Conservation (phyloP, 805 yeast species). For the Wickerhamomyces kurtzmanii region DNA sequence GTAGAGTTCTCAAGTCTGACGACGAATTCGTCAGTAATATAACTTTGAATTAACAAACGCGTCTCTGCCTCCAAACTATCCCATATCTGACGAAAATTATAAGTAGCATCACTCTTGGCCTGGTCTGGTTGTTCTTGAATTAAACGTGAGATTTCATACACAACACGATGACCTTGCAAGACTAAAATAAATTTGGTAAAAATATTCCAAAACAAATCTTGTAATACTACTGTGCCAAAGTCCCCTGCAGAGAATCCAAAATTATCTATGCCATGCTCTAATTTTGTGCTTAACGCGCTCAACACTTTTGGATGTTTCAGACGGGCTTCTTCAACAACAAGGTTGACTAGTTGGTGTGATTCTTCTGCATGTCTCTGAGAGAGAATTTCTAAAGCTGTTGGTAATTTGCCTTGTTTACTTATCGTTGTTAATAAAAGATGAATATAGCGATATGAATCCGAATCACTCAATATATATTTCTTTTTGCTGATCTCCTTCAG, state of each 20-base stretch:
- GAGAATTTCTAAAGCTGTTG: slow-evolving; percentile 45
- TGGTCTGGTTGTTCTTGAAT: slow-evolving; percentile 6
- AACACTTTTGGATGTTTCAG: slow-evolving; percentile 38
- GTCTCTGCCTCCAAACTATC: no score
- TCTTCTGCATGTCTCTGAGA: slow-evolving; percentile 50
- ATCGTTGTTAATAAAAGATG: slow-evolving; percentile 45
- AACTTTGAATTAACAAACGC: no score
- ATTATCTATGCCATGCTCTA: slow-evolving; percentile 15
- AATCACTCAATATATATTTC: slow-evolving; percentile 21
- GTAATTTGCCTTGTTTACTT: slow-evolving; percentile 49
- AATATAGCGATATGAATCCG: slow-evolving; percentile 44
- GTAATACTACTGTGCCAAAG: slow-evolving; percentile 42
- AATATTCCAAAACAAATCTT: slow-evolving; percentile 64
- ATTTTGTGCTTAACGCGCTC: slow-evolving; percentile 19
- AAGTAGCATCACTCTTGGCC: no score
- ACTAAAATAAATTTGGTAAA: slow-evolving; percentile 54
- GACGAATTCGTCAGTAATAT: no score
- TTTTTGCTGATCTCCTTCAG: slow-evolving; percentile 15
- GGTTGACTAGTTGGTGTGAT: slow-evolving; percentile 49
- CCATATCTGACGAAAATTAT: slow-evolving; percentile 34
- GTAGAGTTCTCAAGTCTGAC: background rate
- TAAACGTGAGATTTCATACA: slow-evolving; percentile 36
- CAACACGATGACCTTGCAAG: slow-evolving; percentile 60
- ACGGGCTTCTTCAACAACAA: slow-evolving; percentile 57
- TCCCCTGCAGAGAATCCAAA: slow-evolving; percentile 33